A percentile compares a stretch with the other conserved stretches of the same genome.
phyloP scores from a whole-genome alignment of 805 yeast species.

The Kurtzmaniella fragi region DNA sequence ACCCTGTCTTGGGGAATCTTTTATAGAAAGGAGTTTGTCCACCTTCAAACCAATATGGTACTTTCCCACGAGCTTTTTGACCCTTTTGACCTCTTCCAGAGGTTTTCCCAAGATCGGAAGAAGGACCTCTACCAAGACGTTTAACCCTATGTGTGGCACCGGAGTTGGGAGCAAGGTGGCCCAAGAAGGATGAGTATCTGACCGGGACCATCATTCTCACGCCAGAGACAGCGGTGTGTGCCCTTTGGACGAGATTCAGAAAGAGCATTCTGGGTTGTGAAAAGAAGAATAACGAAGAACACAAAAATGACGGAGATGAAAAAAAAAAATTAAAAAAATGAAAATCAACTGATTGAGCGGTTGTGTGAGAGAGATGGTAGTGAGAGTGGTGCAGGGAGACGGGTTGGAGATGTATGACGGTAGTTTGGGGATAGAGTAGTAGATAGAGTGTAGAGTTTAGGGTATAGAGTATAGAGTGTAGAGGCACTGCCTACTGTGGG shows the following conservation, averaged over 20 bases:
- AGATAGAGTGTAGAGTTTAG: too few species aligned
- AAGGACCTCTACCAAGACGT: conserved; percentile 95
- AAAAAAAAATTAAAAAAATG: not conserved
- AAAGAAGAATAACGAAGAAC: not conserved
- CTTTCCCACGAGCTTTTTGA: conserved; percentile 91
- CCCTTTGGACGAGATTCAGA: not conserved
- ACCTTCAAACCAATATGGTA: conserved; percentile 95
- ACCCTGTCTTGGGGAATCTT: conserved; percentile 84
- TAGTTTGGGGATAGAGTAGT: too few species aligned
- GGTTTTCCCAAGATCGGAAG: conserved; percentile 89
- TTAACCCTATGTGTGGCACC: conserved; percentile 59
- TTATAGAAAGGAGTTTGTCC: conserved; percentile 93
- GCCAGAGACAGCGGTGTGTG: not conserved
- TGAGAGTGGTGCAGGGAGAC: too few species aligned
- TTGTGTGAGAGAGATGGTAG: too few species aligned
- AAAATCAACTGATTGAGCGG: too few species aligned
- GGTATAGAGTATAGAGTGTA: too few species aligned
- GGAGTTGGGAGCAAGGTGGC: conserved; percentile 52
- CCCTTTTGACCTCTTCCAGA: conserved; percentile 98
- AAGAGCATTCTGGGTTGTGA: not conserved
- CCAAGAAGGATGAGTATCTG: conserved; percentile 45
- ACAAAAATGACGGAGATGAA: not conserved
- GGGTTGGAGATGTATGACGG: too few species aligned
- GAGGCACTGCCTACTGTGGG: too few species aligned
- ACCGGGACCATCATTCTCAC: not conserved